Conservation (phyloP, 305 asterid species). For the Galium porrigens region DNA sequence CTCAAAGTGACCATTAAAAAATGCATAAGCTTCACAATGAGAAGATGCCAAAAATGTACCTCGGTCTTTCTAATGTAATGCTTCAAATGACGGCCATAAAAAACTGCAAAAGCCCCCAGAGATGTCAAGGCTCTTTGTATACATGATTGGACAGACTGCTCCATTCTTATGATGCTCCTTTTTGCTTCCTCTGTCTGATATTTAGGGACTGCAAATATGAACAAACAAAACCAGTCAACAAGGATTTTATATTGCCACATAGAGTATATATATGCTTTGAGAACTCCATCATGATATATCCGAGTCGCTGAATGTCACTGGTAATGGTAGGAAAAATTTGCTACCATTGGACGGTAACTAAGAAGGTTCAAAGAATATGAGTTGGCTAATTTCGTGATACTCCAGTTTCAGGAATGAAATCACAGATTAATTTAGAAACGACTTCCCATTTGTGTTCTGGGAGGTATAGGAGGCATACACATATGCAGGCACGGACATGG, state of each 20-base stretch:
- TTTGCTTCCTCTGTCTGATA: conserved; percentile 58
- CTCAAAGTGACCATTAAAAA: conserved; percentile 1
- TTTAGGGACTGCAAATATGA: conserved; percentile 37
- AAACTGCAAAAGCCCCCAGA: conserved; percentile 64
- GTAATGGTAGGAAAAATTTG: background rate
- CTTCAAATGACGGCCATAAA: conserved; percentile 72
- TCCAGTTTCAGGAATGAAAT: background rate
- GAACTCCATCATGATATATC: background rate
- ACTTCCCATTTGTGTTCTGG: background rate
- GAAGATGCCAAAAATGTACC: conserved; percentile 36
- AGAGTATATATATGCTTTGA: background rate
- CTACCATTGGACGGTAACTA: background rate
- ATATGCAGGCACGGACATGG: background rate
- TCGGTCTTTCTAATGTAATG: conserved; percentile 63
- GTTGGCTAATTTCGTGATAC: background rate
- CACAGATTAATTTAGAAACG: background rate
- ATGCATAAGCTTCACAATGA: conserved; percentile 12
- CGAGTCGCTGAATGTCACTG: background rate
- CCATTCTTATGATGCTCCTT: conserved; percentile 72
- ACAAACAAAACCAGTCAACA: conserved; percentile 16
- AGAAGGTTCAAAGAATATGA: background rate
- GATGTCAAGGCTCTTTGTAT: conserved; percentile 58
- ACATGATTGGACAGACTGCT: conserved; percentile 56
- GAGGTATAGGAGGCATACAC: background rate
- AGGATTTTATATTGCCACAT: conserved; percentile 5